These are phyloP conservation scores for Triticum aestivum DNA, from an alignment of 176 grass and related monocot genomes.

Conservation along the genomic window IWGSC_CS_RefSeq_v2.1 NC_057806.1:594101441-594101940, in stretches of 20 bases:
- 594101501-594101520: background rate
- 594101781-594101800: conserved; percentile 34
- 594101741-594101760: conserved; percentile 40
- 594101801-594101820: conserved; percentile 28
- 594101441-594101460: conserved; percentile 4
- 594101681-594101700: background rate
- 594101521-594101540: background rate
- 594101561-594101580: background rate
- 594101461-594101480: background rate
- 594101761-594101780: conserved; percentile 24
- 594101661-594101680: conserved; percentile 39
- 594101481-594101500: background rate
- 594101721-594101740: conserved; percentile 6
- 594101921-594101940: conserved; percentile 36
- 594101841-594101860: conserved; percentile 39
- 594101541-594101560: background rate
- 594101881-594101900: conserved; percentile 22
- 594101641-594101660: conserved; percentile 45
- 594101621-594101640: conserved; percentile 33
- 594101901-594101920: conserved; percentile 45
- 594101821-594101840: conserved; percentile 25
- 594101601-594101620: conserved; percentile 41
- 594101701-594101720: conserved; percentile 21
- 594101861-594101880: conserved; percentile 27
- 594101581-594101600: conserved; percentile 73